phyloP scores from a whole-genome alignment of 2,329 filamentous ascomycete genomes.

The Penicillium sp. region DNA sequence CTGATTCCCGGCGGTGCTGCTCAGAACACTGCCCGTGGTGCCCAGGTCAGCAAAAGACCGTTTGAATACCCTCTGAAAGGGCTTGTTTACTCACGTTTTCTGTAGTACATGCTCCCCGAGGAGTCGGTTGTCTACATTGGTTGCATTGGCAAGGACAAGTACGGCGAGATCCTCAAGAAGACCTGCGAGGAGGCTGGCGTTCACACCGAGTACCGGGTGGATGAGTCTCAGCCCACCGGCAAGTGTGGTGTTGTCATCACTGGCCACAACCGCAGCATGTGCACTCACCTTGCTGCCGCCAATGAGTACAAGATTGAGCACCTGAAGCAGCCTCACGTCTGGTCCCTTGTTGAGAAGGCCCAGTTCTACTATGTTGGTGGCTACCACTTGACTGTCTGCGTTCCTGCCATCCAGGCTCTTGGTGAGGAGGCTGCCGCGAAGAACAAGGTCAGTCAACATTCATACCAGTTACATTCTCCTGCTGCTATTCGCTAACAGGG shows the following conservation, averaged over 20 bases:
- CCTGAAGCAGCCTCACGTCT: conserved; percentile 83
- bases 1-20: conserved; percentile 93
- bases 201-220: conserved; percentile 89
- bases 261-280: conserved; percentile 88
- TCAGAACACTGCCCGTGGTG: conserved; percentile 94
- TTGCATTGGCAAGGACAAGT: conserved; percentile 92
- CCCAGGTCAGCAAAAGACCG: conserved; percentile 52
- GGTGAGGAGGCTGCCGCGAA: conserved; percentile 80
- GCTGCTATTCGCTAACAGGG: neutral
- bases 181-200: conserved; percentile 84
- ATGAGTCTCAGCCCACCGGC: conserved; percentile 76
- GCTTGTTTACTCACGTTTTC: conserved; percentile 5
- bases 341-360: conserved; percentile 83
- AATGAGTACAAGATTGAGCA: conserved; percentile 97
- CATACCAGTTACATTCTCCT: neutral
- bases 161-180: conserved; percentile 78
- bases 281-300: conserved; percentile 89
- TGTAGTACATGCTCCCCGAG: conserved; percentile 76
- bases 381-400: conserved; percentile 95
- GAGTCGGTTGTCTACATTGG: conserved; percentile 92
- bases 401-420: conserved; percentile 80
- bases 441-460: conserved; percentile 63
- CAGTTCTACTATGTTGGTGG: conserved; percentile 90
- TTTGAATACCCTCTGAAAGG: neutral
- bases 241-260: conserved; percentile 96